Percentiles rank a stretch among this genome's conserved stretches.
Evolutionary conservation across 2,329 filamentous ascomycete species (phyloP).

Genomic region (Biscogniauxia mediterranea): DNA sequence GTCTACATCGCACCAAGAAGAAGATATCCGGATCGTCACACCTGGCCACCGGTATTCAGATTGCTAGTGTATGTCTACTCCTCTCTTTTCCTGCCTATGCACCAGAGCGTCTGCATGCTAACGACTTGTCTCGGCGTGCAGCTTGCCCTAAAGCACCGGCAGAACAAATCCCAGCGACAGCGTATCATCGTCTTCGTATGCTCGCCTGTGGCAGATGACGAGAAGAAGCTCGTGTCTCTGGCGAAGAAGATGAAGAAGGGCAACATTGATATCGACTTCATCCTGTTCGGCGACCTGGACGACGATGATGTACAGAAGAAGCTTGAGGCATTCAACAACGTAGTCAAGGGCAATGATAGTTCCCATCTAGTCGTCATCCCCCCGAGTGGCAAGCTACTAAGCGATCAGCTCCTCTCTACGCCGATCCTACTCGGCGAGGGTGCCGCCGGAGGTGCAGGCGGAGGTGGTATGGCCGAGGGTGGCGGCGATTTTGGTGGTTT

Average conservation of each 20-base stretch:
- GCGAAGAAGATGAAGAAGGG: constrained; percentile 99
- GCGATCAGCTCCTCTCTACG: constrained; percentile 84
- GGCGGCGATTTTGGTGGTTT: constrained; percentile 73
- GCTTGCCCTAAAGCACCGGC: constrained; percentile 95
- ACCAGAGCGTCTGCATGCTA: constrained; percentile 21
- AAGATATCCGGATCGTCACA: constrained; percentile 90
- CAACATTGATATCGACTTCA: constrained; percentile 89
- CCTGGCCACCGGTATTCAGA: constrained; percentile 90
- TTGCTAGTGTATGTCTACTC: constrained; percentile 72
- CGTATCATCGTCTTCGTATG: constrained; percentile 97
- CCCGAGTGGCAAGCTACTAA: constrained; percentile 86
- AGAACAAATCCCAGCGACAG: constrained; percentile 95
- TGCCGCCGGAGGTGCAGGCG: constrained; percentile 54
- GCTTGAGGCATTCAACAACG: constrained; percentile 88
- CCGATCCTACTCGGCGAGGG: constrained; percentile 87
- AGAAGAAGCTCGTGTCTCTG: constrained; percentile 83
- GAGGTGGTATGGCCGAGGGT: constrained; percentile 54
- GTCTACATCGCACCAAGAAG: constrained; percentile 80
- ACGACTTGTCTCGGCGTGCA: constrained; percentile 37
- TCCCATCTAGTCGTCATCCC: constrained; percentile 89
- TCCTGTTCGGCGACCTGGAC: constrained; percentile 91
- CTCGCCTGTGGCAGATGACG: constrained; percentile 84
- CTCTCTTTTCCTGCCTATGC: background rate
- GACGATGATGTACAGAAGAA: constrained; percentile 88
- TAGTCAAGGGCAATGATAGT: constrained; percentile 86